Base-by-base conservation (phyloP, 257 asterid genomes). In the Buddleja alternifolia region DNA sequence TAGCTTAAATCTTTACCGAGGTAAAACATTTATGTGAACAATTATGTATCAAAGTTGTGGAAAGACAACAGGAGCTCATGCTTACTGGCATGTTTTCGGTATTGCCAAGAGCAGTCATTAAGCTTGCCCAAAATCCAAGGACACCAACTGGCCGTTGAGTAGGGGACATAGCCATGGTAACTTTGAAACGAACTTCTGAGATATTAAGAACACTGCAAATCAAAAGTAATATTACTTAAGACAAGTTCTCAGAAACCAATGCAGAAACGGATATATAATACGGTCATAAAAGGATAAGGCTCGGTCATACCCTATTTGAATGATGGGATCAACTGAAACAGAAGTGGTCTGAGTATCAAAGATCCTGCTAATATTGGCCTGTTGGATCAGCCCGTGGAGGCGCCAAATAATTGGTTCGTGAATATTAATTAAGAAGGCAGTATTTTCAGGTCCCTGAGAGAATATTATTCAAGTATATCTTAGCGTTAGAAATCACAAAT, bases 71-170 rank as follows among this genome's bases (percentile, higher is more conserved):
- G 67, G 61, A 79, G 46, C 16, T 15, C 54, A 66, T 70, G 81
- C 94, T 91, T 80, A 91, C 99, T 61, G 97, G 90, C 99, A 94
- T 94, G 76, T 91, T 91, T 86, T 94, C 99, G 39, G 96, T 90
- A 80, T 94, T 94, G 74, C 99, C 99, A 53, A 94, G 95, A 20
- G 99, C 99, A 60, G 99, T 94, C 99, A 94, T 94, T 81, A 94
- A 85, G 82, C 97, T 91, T 63, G 99, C 90, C 99, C 99, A 94
- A 79, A 94, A 94, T 55, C 99, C 99, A 76, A 94, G 99, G 83
- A 94, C 99, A 73, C 99, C 99, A 9, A 90, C 97, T 63, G 99
- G 99, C 48, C 99, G 89, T 77, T 94, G 99, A 78, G 96, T 87
- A 60, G 99, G 99, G 65, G 99, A 94, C 99, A 94, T 94, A 67